phyloP scores from a whole-genome alignment of 345 rosid genomes.

The Firmiana major region DNA sequence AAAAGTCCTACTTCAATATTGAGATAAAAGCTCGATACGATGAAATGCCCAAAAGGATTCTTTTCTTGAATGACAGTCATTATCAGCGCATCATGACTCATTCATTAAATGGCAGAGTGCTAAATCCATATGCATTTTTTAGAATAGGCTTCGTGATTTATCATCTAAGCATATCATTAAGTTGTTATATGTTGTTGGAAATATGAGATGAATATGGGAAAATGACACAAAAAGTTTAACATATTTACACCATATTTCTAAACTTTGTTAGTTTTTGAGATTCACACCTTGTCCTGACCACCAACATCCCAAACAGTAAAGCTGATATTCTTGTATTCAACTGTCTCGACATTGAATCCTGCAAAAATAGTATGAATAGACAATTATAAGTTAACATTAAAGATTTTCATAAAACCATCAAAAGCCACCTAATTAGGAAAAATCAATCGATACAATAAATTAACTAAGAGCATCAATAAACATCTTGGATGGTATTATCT shows the following conservation, averaged over 20 bases:
- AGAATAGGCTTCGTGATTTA: background rate
- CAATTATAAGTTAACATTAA: background rate
- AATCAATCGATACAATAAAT: background rate
- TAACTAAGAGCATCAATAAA: background rate
- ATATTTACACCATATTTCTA: no score
- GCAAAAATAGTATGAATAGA: constrained; percentile 9
- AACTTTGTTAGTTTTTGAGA: background rate
- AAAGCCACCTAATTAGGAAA: background rate
- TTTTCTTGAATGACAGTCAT: no score
- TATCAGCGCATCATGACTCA: background rate
- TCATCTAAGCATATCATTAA: background rate
- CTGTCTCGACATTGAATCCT: constrained; percentile 94
- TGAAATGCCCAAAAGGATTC: background rate
- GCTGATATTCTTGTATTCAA: constrained; percentile 92
- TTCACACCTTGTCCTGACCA: constrained; percentile 83
- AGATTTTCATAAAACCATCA: background rate
- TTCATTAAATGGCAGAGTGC: background rate
- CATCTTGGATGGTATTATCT: background rate
- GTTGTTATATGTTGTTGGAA: background rate
- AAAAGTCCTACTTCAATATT: no score
- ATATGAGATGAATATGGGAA: background rate
- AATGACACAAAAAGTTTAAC: no score
- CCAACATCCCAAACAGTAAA: constrained; percentile 90
- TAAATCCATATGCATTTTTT: background rate
- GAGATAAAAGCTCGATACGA: no score